A percentile compares a stretch with the other conserved stretches of the same genome.
Conservation (phyloP, 805 yeast genomes). For the Saccharomyces mikatae region DNA sequence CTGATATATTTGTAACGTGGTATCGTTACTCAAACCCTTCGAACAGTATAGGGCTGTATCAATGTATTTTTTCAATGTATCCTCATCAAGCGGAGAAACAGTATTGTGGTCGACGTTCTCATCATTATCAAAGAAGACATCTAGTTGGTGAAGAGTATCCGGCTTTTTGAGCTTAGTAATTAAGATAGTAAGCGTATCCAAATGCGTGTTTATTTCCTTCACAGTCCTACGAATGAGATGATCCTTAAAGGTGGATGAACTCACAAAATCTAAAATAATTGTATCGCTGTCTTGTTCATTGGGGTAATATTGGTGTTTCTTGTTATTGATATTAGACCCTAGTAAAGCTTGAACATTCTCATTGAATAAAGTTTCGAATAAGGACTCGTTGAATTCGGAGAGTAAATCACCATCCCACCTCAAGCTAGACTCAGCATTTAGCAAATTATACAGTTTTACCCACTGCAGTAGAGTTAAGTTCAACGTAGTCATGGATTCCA, state of each 20-base stretch:
- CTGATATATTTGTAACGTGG: constrained; percentile 1
- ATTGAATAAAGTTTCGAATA: constrained; percentile 11
- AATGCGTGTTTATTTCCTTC: constrained; percentile 5
- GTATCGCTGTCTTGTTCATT: constrained; percentile 2
- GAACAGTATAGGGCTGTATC: constrained; percentile 4
- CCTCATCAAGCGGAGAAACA: neutral
- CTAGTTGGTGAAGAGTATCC: neutral
- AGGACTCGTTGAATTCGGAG: constrained; percentile 2
- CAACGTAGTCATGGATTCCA: constrained; percentile 6
- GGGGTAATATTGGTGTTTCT: neutral
- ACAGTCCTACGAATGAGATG: constrained; percentile 7
- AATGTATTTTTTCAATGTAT: constrained; percentile 3
- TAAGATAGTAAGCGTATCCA: constrained; percentile 2
- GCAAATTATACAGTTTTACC: constrained; percentile 15
- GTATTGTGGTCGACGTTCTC: neutral
- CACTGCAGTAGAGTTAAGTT: constrained; percentile 15
- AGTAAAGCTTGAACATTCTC: constrained; percentile 9
- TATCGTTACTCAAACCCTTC: constrained; percentile 5
- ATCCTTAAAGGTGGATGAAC: constrained; percentile 6
- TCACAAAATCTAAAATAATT: constrained; percentile 8
- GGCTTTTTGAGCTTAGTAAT: constrained; percentile 1
- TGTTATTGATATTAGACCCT: neutral
- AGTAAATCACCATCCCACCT: constrained; percentile 9
- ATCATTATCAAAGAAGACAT: neutral
- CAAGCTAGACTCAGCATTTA: constrained; percentile 1